Base-by-base conservation (phyloP, 345 rosid species). In the Eucalyptus dawsonii region DNA sequence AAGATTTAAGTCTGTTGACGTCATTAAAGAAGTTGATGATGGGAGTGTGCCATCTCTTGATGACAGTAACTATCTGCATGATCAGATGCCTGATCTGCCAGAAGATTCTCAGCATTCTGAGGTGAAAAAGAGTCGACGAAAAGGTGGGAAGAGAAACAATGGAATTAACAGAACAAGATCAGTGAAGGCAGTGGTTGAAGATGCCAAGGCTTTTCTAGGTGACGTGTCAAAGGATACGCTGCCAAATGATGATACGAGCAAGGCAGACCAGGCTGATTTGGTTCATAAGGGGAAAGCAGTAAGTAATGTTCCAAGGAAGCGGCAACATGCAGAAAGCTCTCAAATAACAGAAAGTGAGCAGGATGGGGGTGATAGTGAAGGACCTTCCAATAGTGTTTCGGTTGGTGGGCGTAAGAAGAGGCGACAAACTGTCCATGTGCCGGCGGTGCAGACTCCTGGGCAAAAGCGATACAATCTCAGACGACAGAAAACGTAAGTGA, bases 401-500 rank as follows among this genome's bases (percentile, higher is more conserved):
- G 88, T 93, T 88, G 94, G 95, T 92, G 95, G 96, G 88, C 94
- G 91, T 83, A 94, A 93, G 95, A 97, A 95, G 93, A 94, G 93
- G 91, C 94, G 88, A 88, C 97, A 94, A 88, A 92, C 89, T 54
- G 91, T 90, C 65, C 76, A 51, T 47, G 90, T 93, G 88, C 90
- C 92, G 13, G 94, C 88, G 31, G 87, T 88, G 37, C 93, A 88
- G 90, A 91, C 95, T 60, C 95, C 95, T 25, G 96, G 92, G 16
- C 94, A 93, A 92, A 95, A 88, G 88, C 95, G 98, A 88, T 97
- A 97, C 93, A 94, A 95, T 93, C 98, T 97, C 87, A 94, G 99
- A 90, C 94, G 95, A 53, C 94, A 93, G 86, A 95, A 92, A 93
- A 92, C 60, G 99, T 97, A 95, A 95, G 97, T 91, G 83, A 37